Evolutionary conservation across 2,329 filamentous ascomycete genomes (phyloP), one percentile per base, ranked within the genome.

Genomic region (Fusarium nematophilum): DNA sequence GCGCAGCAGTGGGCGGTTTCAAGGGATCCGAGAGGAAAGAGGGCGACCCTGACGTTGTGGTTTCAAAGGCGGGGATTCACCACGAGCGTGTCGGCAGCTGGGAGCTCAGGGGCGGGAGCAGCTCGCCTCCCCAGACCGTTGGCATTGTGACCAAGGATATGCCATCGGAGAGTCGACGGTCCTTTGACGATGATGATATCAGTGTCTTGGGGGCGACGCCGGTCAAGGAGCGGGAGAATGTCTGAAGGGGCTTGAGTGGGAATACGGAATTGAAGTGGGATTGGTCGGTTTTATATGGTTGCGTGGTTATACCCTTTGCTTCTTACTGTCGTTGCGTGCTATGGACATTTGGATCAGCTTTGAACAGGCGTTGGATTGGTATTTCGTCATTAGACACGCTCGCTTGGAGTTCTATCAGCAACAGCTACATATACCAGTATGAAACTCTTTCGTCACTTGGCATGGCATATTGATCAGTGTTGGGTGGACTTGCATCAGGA

Each of bases 71-170:
- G 6, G 81, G 81, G 1, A 69, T 62, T 5, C 72, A 73, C 4
- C 79, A 82, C 27, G 80, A 80, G 60, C 76, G 81, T 6, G 67
- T 79, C 11, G 81, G 80, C 2, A 83, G 81, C 65, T 83, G 81
- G 81, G 81, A 84, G 61, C 68, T 84, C 45, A 70, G 68, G 13
- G 57, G 56, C 2, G 62, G 57, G 5, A 67, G 30, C 13, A 39
- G 43, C 5, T 9, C 62, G 2, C 51, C 61, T 13, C 46, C 45
- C 3, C 59, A 59, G 13, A 57, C 38, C 21, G 69, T 48, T 31
- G 68, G 53, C 13, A 70, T 62, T 14, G 65, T 68, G 18, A 70
- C 69, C 3, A 64, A 65, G 15, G 65, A 71, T 18, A 38, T 63
- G 34, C 49, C 58, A 14, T 57, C 54, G 11, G 57, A 61, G 29